Conservation (phyloP, 805 yeast genomes). For the Hyphopichia homilentoma region DNA sequence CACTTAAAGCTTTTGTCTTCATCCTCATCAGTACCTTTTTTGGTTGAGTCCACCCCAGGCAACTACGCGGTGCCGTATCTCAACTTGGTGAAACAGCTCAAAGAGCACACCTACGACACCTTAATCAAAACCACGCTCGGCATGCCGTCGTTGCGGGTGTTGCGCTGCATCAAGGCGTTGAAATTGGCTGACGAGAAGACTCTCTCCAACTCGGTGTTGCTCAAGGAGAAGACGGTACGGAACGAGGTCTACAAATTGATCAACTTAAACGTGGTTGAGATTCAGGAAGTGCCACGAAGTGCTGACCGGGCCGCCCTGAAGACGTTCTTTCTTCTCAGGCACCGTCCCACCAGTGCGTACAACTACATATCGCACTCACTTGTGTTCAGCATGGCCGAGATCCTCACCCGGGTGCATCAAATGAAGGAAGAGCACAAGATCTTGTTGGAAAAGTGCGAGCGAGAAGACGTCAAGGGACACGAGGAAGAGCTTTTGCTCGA, state of each 20-base stretch:
- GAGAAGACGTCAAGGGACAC: conserved; percentile 86
- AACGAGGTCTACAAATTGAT: conserved; percentile 65
- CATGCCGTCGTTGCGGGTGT: conserved; percentile 61
- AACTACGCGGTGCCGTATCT: conserved; percentile 60
- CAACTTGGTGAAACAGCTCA: conserved; percentile 42
- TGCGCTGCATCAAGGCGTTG: conserved; percentile 70
- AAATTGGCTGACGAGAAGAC: conserved; percentile 82
- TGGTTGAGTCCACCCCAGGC: conserved; percentile 55
- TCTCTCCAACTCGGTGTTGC: conserved; percentile 67
- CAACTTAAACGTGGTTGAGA: conserved; percentile 68
- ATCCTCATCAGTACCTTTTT: conserved; percentile 51
- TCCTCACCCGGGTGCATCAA: conserved; percentile 46
- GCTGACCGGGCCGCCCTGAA: conserved; percentile 89
- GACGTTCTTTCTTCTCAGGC: conserved; percentile 79
- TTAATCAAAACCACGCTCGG: conserved; percentile 62
- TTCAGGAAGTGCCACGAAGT: conserved; percentile 92
- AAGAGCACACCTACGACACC: conserved; percentile 52
- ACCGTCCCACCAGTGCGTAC: conserved; percentile 39
- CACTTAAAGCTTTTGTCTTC: conserved; percentile 69
- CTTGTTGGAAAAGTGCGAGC: conserved; percentile 71
- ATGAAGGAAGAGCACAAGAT: conserved; percentile 60
- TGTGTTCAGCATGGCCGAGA: conserved; percentile 50
- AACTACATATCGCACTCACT: conserved; percentile 38
- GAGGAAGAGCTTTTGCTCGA: conserved; percentile 72
- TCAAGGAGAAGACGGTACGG: conserved; percentile 75